Base-by-base conservation (phyloP, 345 rosid genomes). In the Moricandia moricandioides region DNA sequence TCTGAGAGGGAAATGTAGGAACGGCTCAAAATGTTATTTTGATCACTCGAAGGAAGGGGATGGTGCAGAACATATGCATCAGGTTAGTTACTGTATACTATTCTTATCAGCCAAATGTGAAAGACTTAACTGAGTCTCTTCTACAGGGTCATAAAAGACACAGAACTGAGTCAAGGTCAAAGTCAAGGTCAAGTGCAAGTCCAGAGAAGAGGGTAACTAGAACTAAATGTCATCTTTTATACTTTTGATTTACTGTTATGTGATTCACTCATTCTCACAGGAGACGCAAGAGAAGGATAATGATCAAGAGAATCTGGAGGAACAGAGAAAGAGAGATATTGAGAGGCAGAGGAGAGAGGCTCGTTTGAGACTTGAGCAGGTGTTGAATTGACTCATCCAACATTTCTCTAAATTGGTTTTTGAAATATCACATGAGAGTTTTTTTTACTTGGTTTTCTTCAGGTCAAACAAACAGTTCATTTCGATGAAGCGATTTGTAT, bases 311-410 rank as follows among this genome's bases (percentile, higher is more conserved):
- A 56, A 56, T 11, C 14, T 4, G n/a, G 16, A 12, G 62, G 34
- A 57, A 57, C 8, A 27, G 62, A 57, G 21, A 30, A n/a, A 59
- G 63, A 30, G 21, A 13, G 21, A 59, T 30, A 59, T 59, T 59
- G 39, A 59, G 63, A 59, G 11, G 63, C 63, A 59, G 39, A 59
- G 63, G 63, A 30, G 21, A 34, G 63, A 59, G 11, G 39, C 63
- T 60, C 64, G 64, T 31, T 60, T 60, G 40, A 31, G 11, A n/a
- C 21, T 14, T 60, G 40, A 60, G 5, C 24, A 60, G 64, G 64
- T 60, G 63, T 60, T 60, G 24, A 31, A 31, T 30, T 60, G 13
- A 30, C 64, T 59, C 63, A 59, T 59, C 39, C 30, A 59, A 31
- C 64, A 31, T 13, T 7, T 59, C 39, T 59, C 63, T 59, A 30